Conservation (phyloP, 768 basidiomycete genomes). For the Clavulina sp. region DNA sequence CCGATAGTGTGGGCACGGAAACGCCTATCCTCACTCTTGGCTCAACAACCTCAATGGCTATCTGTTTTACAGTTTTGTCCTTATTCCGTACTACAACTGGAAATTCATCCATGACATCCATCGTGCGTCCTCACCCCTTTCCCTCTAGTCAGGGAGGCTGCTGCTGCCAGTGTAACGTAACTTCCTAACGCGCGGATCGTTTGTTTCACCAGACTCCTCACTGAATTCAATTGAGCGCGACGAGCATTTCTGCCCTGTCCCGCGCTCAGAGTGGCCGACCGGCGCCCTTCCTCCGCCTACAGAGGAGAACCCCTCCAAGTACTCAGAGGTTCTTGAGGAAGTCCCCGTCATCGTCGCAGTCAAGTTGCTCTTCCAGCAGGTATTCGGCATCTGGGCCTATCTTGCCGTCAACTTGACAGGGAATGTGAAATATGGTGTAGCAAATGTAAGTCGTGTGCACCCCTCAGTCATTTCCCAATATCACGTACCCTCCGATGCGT, state of each 20-base stretch:
- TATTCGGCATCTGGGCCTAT: neutral
- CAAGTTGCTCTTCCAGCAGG: neutral
- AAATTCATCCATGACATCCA: conserved; percentile 22
- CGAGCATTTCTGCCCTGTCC: conserved; percentile 85
- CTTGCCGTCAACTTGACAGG: neutral
- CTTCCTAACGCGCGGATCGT: too few relatives aligned
- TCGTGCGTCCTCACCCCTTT: too few relatives aligned
- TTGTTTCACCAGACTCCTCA: neutral
- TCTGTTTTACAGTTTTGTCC: too few relatives aligned
- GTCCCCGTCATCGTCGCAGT: neutral
- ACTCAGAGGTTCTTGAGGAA: neutral
- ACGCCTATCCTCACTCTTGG: too few relatives aligned
- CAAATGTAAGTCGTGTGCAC: too few relatives aligned
- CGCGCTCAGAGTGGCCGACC: conserved; percentile 63
- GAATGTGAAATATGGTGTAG: too few relatives aligned
- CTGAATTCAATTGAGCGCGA: conserved; percentile 30
- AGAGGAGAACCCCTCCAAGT: neutral
- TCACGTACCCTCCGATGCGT: neutral
- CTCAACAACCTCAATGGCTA: too few relatives aligned
- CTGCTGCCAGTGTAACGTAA: too few relatives aligned
- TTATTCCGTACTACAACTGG: neutral
- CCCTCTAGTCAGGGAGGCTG: too few relatives aligned
- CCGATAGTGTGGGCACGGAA: too few relatives aligned
- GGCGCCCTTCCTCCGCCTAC: neutral
- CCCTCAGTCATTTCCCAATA: too few relatives aligned